phyloP scores from a whole-genome alignment of 257 asterid genomes.

The Penstemon barbatus region DNA sequence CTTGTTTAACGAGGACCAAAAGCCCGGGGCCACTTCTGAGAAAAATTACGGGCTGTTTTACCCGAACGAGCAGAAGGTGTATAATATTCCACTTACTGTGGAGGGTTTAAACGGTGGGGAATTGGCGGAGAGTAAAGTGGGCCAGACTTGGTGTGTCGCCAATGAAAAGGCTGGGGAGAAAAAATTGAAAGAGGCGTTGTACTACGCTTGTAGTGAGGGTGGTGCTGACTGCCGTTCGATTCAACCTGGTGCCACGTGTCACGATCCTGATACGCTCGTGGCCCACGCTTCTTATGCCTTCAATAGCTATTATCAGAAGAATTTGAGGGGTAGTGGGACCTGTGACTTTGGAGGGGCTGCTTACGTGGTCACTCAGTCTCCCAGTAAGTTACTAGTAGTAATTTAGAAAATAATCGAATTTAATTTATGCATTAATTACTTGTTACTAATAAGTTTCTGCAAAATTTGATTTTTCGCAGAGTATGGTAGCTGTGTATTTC shows the following conservation, averaged over 20 bases:
- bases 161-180: slow-evolving; percentile 32
- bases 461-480: slow-evolving; percentile 29
- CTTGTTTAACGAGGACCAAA: slow-evolving; percentile 59
- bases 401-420: neutral
- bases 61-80: slow-evolving; percentile 54
- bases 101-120: slow-evolving; percentile 19
- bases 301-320: slow-evolving; percentile 67
- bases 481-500: slow-evolving; percentile 32
- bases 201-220: slow-evolving; percentile 67
- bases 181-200: slow-evolving; percentile 46
- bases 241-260: slow-evolving; percentile 54
- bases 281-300: slow-evolving; percentile 70
- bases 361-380: slow-evolving; percentile 43
- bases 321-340: slow-evolving; percentile 47
- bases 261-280: slow-evolving; percentile 42
- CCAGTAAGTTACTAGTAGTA: slow-evolving; percentile 24
- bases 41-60: slow-evolving; percentile 65
- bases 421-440: neutral
- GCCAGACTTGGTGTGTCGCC: slow-evolving; percentile 72
- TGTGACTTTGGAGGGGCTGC: slow-evolving; percentile 65
- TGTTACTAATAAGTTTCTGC: neutral
- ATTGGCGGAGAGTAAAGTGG: neutral
- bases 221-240: slow-evolving; percentile 71
- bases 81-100: slow-evolving; percentile 37
- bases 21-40: slow-evolving; percentile 64